Evolutionary conservation across 108 stramenopile genomes (phyloP), one percentile per base, ranked within the genome.

Genomic region (Nannochloropsis salina): DNA sequence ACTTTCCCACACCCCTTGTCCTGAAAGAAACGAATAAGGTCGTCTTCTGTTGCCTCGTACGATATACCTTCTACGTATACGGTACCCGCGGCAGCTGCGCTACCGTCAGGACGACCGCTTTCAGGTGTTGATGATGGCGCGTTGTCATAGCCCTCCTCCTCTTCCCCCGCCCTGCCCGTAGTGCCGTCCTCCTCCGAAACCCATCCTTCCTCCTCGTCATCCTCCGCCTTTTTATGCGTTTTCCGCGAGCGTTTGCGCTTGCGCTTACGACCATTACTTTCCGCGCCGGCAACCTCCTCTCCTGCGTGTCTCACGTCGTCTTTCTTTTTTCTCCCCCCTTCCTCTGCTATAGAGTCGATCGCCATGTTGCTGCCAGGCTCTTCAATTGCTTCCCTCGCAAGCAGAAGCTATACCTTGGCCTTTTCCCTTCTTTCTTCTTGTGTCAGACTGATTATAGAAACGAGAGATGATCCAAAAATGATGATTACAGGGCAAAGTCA

Each of bases 21-120:
- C 42, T 82, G 83, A 89, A 98, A 96, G 89, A 96, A 96, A 40
- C 82, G 87, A 15, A 90, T 89, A 2, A 98, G 91, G 43, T 95
- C 93, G 1, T 93, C 93, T 43, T 92, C 93, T 9, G 90, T 90
- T 42, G 89, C 89, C 31, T 92, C 92, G 89, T 93, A 98, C 42
- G 96, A 95, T 10, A 98, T 93, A 1, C 97, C 96, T 86, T 96
- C 96, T 83, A 96, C 94, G 86, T 93, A 97, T 22, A 96, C 94
- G 0, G 96, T 96, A 86, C 83, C 84, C 10, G 85, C 40, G 8
- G 42, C 83, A 40, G 44, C 79, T 10, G 80, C 45, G 15, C 42
- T 6, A 11, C 31, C 31, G 82, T 41, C 82, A 15, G 12, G 21
- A 82, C 15, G 21, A 22, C 82, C 82, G 15, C 15, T 41, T 22